Evolutionary conservation across 352 stramenopile species (phyloP), one percentile per base, ranked within the genome.

Genomic region (Aphanomyces cochlioides): DNA sequence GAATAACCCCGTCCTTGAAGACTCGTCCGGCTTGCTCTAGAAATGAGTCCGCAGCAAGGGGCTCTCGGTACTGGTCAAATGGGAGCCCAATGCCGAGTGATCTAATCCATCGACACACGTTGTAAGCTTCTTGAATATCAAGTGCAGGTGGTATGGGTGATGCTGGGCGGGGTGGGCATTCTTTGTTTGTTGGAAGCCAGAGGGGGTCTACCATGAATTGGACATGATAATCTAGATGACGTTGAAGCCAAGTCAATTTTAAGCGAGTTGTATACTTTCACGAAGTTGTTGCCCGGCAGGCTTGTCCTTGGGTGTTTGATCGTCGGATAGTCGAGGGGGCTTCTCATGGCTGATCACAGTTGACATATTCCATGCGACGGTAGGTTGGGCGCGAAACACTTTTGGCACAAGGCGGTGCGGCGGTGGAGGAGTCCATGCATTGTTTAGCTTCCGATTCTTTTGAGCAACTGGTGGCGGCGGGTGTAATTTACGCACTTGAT

Each of bases 91-190:
- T 43, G 8, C 72, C 63, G 19, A 80, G 64, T 8, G 54, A 61
- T 6, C 47, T 17, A 13, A 77, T 67, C 68, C 71, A 69, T 10
- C 74, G 2, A 41, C 72, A 28, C 45, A 68, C 36, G 75, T 78
- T 47, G 82, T 78, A 4, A 82, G 19, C 80, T 82, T 82, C 7
- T 70, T 67, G 66, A 78, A 83, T 13, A 79, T 71, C 5, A 3
- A 47, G 39, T 6, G 17, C 38, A 8, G 36, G 10, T n/a, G 21
- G 17, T 5, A 7, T 15, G 34, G 19, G 15, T n/a, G 6, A 19
- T n/a, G 56, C 28, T 17, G 12, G 5, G 28, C 21, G 47, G 7
- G 15, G 17, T 17, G 56, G 34, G 7, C 13, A 7, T 21, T 40
- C 28, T 15, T 15, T 53, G 58, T 47, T 41, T 21, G 58, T n/a